Evolutionary conservation across 2,329 filamentous ascomycete genomes (phyloP).

Genomic region (Aspergillus novofumigatus): DNA sequence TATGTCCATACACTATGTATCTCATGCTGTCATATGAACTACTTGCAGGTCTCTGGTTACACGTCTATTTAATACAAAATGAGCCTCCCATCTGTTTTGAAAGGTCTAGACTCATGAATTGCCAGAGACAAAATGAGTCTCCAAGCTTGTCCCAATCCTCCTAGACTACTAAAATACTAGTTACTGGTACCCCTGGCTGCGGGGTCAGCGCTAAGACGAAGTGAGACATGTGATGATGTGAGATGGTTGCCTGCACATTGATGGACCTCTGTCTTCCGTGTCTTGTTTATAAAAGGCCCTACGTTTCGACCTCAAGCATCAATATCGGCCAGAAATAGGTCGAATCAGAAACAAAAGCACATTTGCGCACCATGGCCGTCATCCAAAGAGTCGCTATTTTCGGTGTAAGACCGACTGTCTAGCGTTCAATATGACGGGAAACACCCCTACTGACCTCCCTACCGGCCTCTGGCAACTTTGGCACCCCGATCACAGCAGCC

Average conservation of each 20-base stretch:
- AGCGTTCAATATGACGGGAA: neutral
- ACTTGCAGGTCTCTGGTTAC: too few species aligned
- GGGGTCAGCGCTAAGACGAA: neutral
- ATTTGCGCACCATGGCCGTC: neutral
- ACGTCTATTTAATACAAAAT: too few species aligned
- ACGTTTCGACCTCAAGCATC: neutral
- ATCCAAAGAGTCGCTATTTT: slow-evolving; percentile 7
- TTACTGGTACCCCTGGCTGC: neutral
- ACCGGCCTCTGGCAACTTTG: slow-evolving; percentile 9
- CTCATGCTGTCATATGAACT: too few species aligned
- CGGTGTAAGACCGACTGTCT: neutral
- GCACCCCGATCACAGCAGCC: slow-evolving; percentile 5
- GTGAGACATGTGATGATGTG: too few species aligned
- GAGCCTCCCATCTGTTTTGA: too few species aligned
- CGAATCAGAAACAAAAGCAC: neutral
- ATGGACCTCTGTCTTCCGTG: neutral
- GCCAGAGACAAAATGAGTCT: neutral
- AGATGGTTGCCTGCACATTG: neutral
- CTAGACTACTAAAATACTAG: too few species aligned
- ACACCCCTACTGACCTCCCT: neutral
- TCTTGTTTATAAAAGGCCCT: neutral
- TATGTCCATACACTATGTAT: too few species aligned
- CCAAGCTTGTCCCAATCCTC: neutral
- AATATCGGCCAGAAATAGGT: neutral
- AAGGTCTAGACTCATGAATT: neutral